Base-by-base conservation (phyloP, 1,284 basidiomycete species). In the Sanghuangporus baumii region DNA sequence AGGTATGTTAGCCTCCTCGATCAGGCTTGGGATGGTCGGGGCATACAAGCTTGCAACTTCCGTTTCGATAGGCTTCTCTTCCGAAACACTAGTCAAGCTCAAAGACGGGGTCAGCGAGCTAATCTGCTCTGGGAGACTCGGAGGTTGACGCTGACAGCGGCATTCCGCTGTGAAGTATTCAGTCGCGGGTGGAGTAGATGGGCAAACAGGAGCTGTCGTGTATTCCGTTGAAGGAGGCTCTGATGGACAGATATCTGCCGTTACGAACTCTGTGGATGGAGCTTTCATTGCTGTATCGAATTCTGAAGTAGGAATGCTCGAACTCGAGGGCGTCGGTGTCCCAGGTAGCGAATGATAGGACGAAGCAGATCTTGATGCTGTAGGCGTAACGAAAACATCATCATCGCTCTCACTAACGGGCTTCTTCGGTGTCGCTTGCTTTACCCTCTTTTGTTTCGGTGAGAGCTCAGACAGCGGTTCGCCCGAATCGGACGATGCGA, bases 191-290 rank as follows among this genome's bases (percentile, higher is more conserved):
- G 69, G 71, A 51, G 80, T 77, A 18, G 78, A 78, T 50, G 76
- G 71, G 63, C 80, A 82, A 7, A 79, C 52, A 57, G 80, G 80
- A 0, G 82, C 82, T 0, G 84, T 86, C 36, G 77, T 71, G 61
- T 79, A 85, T 18, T 81, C 79, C 6, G 80, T 80, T 40, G 76
- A 69, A 0, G 61, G 55, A n/a, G 76, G 72, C 65, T 81, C 81
- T 4, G 78, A 79, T 9, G 78, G 76, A 67, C 82, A 85, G n/a
- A 80, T 68, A 46, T 79, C 80, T 3, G 78, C 81, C 8, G 81
- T 82, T 47, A 73, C 69, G 38, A 79, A 85, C 58, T 78, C 78
- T 1, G 82, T 78, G 16, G 72, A 70, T 56, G 69, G 69, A 64
- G 65, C 38, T 55, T 63, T 59, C 48, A 65, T 66, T 0, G 67